These are phyloP conservation scores for Arthrobotrys sinensis DNA, from an alignment of 2,329 filamentous ascomycete species.

Conservation along the genomic window DNA sequence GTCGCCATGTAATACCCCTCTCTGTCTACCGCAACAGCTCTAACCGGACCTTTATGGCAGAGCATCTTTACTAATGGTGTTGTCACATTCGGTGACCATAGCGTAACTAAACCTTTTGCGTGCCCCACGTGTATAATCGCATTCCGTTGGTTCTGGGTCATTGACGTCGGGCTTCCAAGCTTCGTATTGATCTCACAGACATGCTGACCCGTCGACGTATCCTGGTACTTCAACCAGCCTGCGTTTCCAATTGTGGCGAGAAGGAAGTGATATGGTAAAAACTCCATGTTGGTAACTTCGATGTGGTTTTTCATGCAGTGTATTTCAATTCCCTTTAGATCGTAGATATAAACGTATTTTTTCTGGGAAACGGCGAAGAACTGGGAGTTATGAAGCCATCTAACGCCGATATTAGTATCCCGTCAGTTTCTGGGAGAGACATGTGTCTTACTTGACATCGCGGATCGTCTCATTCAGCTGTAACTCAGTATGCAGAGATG, in stretches of 20 bases:
- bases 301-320: slow-evolving; percentile 91
- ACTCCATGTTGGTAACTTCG: slow-evolving; percentile 94
- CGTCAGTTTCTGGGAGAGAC: not conserved
- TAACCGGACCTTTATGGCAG: slow-evolving; percentile 89
- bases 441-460: slow-evolving; percentile 86
- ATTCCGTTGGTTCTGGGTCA: slow-evolving; percentile 92
- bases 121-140: slow-evolving; percentile 93
- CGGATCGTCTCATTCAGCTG: slow-evolving; percentile 91
- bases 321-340: slow-evolving; percentile 88
- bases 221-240: slow-evolving; percentile 92
- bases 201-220: slow-evolving; percentile 91
- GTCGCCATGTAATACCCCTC: slow-evolving; percentile 97
- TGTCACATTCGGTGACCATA: slow-evolving; percentile 94
- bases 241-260: slow-evolving; percentile 86
- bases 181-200: slow-evolving; percentile 88
- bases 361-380: slow-evolving; percentile 96
- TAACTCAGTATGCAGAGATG: slow-evolving; percentile 90
- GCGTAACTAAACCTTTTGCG: slow-evolving; percentile 91
- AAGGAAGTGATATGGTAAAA: slow-evolving; percentile 95
- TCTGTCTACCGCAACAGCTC: slow-evolving; percentile 86
- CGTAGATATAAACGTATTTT: slow-evolving; percentile 97
- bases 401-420: slow-evolving; percentile 33
- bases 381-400: slow-evolving; percentile 66
- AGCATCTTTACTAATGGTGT: slow-evolving; percentile 92
- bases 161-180: slow-evolving; percentile 84